A percentile compares a stretch with the other conserved stretches of the same genome.
Evolutionary conservation across 768 basidiomycete genomes (phyloP).

Genomic region (Pleurotus citrinopileatus): DNA sequence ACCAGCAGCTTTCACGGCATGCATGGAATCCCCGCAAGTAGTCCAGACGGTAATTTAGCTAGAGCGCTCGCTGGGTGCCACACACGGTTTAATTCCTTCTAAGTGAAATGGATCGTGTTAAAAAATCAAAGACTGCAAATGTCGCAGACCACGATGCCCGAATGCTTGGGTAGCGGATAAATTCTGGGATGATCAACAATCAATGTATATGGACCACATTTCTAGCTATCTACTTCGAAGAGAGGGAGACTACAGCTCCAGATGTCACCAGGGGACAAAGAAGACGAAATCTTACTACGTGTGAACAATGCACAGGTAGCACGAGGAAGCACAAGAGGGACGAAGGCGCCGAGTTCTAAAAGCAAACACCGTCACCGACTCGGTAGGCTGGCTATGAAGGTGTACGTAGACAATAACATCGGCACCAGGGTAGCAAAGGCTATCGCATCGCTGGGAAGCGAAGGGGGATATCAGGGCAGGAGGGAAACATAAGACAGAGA

Average conservation of each 20-base stretch:
- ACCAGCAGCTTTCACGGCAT: too few species aligned
- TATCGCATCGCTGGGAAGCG: constrained; percentile 3
- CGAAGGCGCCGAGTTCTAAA: constrained; percentile 1
- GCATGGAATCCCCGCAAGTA: too few species aligned
- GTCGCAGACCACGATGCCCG: too few species aligned
- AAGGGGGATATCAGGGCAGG: neutral
- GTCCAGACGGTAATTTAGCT: too few species aligned
- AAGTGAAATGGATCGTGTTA: too few species aligned
- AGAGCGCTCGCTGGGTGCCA: too few species aligned
- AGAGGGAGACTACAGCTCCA: constrained; percentile 4
- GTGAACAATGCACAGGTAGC: neutral
- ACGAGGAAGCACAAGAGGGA: neutral
- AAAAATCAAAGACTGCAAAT: too few species aligned
- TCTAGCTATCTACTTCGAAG: neutral
- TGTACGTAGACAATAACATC: constrained; percentile 1
- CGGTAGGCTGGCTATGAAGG: constrained; percentile 4
- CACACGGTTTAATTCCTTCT: too few species aligned
- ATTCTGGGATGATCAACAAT: too few species aligned
- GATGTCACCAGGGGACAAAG: constrained; percentile 1
- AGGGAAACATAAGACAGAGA: neutral
- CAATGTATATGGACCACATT: neutral
- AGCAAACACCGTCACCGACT: neutral
- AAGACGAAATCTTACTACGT: constrained; percentile 2
- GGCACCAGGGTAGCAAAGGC: neutral
- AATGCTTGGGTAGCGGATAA: too few species aligned